phyloP scores from a whole-genome alignment of 2,329 filamentous ascomycete species.

The Pseudohalonectria lignicola region DNA sequence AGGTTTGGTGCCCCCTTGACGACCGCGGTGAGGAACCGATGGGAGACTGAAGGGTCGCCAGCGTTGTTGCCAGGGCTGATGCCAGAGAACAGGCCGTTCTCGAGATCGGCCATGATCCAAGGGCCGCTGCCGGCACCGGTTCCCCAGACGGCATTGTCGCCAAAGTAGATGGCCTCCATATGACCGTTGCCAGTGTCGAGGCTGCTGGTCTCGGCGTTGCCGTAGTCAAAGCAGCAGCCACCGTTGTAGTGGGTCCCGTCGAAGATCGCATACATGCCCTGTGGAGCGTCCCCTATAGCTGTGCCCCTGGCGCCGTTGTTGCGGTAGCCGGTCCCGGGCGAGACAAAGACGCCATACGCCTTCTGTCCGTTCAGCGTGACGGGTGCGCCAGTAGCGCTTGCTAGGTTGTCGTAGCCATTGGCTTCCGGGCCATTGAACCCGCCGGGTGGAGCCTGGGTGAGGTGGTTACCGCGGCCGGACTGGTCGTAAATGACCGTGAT shows the following conservation, averaged over 20 bases:
- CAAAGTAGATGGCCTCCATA: conserved; percentile 61
- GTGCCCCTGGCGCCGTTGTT: conserved; percentile 41
- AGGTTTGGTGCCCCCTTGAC: conserved; percentile 44
- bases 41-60: conserved; percentile 37
- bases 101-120: conserved; percentile 60
- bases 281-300: conserved; percentile 40
- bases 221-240: conserved; percentile 46
- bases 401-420: conserved; percentile 48
- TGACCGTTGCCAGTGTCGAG: conserved; percentile 48
- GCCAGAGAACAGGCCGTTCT: conserved; percentile 56
- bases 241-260: conserved; percentile 50
- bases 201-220: conserved; percentile 42
- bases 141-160: conserved; percentile 42
- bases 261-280: conserved; percentile 51
- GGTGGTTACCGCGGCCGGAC: conserved; percentile 49
- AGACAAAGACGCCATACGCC: conserved; percentile 52
- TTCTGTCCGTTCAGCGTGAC: conserved; percentile 49
- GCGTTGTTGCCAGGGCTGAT: conserved; percentile 30
- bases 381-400: conserved; percentile 47
- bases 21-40: conserved; percentile 44
- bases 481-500: conserved; percentile 58
- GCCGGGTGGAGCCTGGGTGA: conserved; percentile 49
- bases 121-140: conserved; percentile 46
- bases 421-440: conserved; percentile 43
- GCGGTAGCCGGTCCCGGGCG: conserved; percentile 52